Evolutionary conservation across 371 early-diverging fungal genomes (phyloP), one percentile per base, ranked within the genome.

Genomic region (Gilbertella persicaria): DNA sequence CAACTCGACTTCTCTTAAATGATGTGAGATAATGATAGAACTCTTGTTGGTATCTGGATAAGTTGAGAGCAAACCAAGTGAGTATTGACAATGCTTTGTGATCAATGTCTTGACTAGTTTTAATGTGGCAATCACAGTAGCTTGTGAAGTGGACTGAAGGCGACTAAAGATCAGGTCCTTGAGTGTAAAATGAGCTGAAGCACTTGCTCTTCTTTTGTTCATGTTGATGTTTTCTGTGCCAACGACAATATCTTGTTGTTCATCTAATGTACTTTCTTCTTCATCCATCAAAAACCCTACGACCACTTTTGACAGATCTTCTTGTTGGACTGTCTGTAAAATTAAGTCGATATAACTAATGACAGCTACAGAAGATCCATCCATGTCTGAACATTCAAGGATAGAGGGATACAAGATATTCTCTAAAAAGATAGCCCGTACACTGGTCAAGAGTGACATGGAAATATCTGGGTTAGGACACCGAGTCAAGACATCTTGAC

Each of bases 351-450:
- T 80, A 57, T 97, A 97, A 52, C 85, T 89, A 52, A 97, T 86
- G 2, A 90, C 88, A 0, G 95, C 91, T 0, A 94, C 92, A 1
- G 94, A 87, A 43, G 93, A 92, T 0, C 95, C 96, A 62, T 97
- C 96, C 13, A 83, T 83, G 64, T 97, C 98, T 0, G 92, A 90
- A 58, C 92, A 89, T 51, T 91, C 92, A 24, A 87, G 65, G 48
- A 96, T 78, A 24, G 92, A 88, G 6, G 96, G 92, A 46, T 90
- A 89, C 30, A 97, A 66, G 38, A 95, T 92, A 36, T 88, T 88
- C 52, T 89, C 90, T 43, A 97, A 69, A 66, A 96, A 94, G 16
- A 87, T 83, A 14, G 78, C 63, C 33, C 87, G 84, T 57, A 95
- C 71, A 33, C 81, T 83, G n/a, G 64, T 63, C 46, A 93, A 63